These are phyloP conservation scores for Cyclocybe cylindracea DNA, from an alignment of 768 basidiomycete species.

Conservation along the genomic window DNA sequence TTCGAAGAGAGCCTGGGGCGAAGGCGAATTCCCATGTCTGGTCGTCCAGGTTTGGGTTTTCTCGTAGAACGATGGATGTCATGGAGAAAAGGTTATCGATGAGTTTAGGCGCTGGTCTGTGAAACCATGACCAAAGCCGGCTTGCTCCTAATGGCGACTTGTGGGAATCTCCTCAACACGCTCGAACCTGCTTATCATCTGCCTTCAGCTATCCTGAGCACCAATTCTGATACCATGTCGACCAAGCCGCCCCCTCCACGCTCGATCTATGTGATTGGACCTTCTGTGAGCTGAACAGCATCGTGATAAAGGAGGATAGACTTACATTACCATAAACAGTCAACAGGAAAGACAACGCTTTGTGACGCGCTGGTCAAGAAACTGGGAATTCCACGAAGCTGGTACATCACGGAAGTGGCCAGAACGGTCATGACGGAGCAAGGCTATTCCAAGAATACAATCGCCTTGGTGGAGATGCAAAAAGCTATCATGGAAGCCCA, in stretches of 20 bases:
- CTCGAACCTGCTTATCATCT: neutral
- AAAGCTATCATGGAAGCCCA: slow-evolving; percentile 61
- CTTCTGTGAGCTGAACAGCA: slow-evolving; percentile 38
- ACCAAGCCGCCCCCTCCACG: slow-evolving; percentile 1
- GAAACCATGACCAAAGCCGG: slow-evolving; percentile 3
- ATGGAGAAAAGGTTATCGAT: slow-evolving; percentile 25
- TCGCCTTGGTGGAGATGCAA: slow-evolving; percentile 60
- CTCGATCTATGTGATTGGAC: slow-evolving; percentile 50
- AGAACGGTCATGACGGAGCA: slow-evolving; percentile 52
- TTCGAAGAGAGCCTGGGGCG: slow-evolving; percentile 19
- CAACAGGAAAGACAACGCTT: slow-evolving; percentile 72
- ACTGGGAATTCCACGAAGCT: slow-evolving; percentile 35
- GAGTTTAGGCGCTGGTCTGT: slow-evolving; percentile 18
- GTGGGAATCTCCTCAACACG: neutral
- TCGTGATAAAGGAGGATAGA: neutral
- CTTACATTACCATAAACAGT: slow-evolving; percentile 26
- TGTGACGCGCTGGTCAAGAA: slow-evolving; percentile 50
- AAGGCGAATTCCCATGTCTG: slow-evolving; percentile 51
- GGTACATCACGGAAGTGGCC: slow-evolving; percentile 63
- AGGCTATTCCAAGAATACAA: slow-evolving; percentile 55
- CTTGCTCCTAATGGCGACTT: neutral
- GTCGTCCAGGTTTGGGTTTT: slow-evolving; percentile 48
- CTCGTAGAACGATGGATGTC: slow-evolving; percentile 36
- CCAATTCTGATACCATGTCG: neutral
- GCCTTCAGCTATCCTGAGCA: neutral